A percentile compares a stretch with the other conserved stretches of the same genome.
These are phyloP conservation scores for Pseudopediastrum boryanum DNA, from an alignment of 139 green algal species.

Conservation along the genomic window DNA sequence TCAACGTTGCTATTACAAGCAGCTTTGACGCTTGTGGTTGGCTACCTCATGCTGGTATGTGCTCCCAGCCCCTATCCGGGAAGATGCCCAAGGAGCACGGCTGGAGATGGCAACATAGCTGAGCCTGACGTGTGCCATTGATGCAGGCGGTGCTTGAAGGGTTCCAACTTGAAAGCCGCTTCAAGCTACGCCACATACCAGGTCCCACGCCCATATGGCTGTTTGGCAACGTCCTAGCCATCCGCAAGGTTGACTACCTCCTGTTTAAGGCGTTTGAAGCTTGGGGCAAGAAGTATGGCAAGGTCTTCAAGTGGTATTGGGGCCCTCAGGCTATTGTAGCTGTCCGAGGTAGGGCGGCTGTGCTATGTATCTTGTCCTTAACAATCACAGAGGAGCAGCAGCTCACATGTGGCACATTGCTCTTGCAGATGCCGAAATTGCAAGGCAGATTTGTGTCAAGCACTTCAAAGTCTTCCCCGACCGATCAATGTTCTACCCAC, in stretches of 20 bases:
- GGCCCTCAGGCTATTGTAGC: constrained; percentile 25
- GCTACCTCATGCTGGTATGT: too few species aligned
- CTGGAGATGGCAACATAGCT: too few species aligned
- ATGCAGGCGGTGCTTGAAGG: too few species aligned
- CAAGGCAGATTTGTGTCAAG: constrained; percentile 26
- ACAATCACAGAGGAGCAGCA: background rate
- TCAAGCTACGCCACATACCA: constrained; percentile 25
- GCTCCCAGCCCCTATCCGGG: too few species aligned
- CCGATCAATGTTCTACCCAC: constrained; percentile 40
- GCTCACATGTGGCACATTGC: background rate
- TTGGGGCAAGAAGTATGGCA: constrained; percentile 18
- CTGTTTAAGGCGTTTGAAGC: constrained; percentile 31
- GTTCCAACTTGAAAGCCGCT: constrained; percentile 3
- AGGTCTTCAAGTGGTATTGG: constrained; percentile 44
- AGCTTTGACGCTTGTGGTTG: too few species aligned
- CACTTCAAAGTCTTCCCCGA: constrained; percentile 42
- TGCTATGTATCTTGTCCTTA: background rate
- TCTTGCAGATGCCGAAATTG: constrained; percentile 38
- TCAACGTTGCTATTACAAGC: too few species aligned
- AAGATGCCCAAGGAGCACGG: too few species aligned
- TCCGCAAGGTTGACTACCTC: constrained; percentile 8
- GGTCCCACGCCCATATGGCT: constrained; percentile 10
- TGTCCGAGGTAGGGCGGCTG: constrained; percentile 11
- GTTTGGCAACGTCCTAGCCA: constrained; percentile 25
- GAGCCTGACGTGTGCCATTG: too few species aligned